These are phyloP conservation scores for Mucor indicus DNA, from an alignment of 371 early-diverging fungal genomes.

Conservation along the genomic window DNA sequence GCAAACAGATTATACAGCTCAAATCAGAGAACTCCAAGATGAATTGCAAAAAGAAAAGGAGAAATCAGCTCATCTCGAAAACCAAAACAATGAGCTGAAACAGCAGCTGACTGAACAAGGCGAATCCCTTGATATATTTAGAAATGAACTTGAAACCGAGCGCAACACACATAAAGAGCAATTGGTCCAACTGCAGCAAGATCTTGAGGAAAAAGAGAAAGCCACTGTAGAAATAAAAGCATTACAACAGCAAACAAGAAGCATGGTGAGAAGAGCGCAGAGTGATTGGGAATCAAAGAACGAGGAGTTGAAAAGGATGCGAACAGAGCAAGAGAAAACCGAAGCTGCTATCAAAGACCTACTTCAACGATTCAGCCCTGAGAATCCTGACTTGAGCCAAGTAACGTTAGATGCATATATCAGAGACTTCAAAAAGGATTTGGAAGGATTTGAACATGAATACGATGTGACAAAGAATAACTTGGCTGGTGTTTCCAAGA, in stretches of 20 bases:
- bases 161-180: background rate
- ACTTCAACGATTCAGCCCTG: conserved; percentile 4
- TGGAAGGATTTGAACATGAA: conserved; percentile 6
- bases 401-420: background rate
- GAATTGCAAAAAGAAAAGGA: background rate
- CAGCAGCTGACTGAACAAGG: too few relatives aligned
- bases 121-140: too few relatives aligned
- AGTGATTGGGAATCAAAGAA: conserved; percentile 51
- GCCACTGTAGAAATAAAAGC: conserved; percentile 46
- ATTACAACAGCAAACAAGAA: conserved; percentile 45
- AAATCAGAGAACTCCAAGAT: background rate
- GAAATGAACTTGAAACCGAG: too few relatives aligned
- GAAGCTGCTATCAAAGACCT: conserved; percentile 8
- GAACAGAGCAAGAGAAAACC: conserved; percentile 1
- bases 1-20: background rate
- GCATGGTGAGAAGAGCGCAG: conserved; percentile 52
- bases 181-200: conserved; percentile 15
- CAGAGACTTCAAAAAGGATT: background rate
- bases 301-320: conserved; percentile 26
- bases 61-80: too few relatives aligned
- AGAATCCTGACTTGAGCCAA: background rate
- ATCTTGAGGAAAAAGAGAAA: conserved; percentile 34
- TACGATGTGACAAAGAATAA: conserved; percentile 2
- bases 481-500: conserved; percentile 11
- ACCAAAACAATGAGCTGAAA: too few relatives aligned